Percentiles rank a stretch among this genome's conserved stretches.
phyloP scores from a whole-genome alignment of 1,284 basidiomycete species.

The Leccinum pachyderme region DNA sequence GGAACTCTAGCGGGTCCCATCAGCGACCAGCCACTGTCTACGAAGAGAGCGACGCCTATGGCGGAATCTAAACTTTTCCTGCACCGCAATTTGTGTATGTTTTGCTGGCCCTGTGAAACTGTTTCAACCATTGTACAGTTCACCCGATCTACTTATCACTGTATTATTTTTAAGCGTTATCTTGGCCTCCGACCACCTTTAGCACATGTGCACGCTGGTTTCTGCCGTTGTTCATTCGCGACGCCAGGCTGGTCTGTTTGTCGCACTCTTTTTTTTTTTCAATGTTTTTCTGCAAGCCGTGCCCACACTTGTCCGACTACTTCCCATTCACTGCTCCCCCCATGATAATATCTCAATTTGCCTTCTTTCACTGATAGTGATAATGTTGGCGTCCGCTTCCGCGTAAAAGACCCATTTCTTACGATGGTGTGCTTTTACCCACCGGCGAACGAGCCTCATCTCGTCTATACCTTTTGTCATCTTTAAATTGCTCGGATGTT shows the following conservation, averaged over 20 bases:
- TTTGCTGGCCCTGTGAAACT: conserved; percentile 10
- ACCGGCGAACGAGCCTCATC: conserved; percentile 37
- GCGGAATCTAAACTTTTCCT: conserved; percentile 46
- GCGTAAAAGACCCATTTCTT: conserved; percentile 20
- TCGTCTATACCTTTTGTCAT: conserved; percentile 29
- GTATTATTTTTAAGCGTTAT: conserved; percentile 22
- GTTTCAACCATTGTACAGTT: conserved; percentile 20
- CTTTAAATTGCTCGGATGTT: not conserved
- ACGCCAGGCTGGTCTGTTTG: conserved; percentile 30
- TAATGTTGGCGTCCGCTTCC: not conserved
- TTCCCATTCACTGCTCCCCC: conserved; percentile 1
- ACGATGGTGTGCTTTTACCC: conserved; percentile 22
- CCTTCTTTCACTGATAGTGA: not conserved
- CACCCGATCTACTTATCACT: conserved; percentile 17
- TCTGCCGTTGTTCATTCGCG: conserved; percentile 23
- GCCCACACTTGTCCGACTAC: conserved; percentile 9
- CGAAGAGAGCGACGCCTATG: conserved; percentile 63
- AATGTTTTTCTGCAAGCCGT: not conserved
- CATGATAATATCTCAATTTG: not conserved
- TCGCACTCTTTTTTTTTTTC: conserved; percentile 12
- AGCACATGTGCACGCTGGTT: conserved; percentile 21
- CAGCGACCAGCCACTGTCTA: conserved; percentile 50
- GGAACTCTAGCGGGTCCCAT: conserved; percentile 2
- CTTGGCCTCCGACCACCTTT: not conserved
- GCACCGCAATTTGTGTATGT: conserved; percentile 3